Evolutionary conservation across 768 basidiomycete genomes (phyloP).

Genomic region (Panus rudis): DNA sequence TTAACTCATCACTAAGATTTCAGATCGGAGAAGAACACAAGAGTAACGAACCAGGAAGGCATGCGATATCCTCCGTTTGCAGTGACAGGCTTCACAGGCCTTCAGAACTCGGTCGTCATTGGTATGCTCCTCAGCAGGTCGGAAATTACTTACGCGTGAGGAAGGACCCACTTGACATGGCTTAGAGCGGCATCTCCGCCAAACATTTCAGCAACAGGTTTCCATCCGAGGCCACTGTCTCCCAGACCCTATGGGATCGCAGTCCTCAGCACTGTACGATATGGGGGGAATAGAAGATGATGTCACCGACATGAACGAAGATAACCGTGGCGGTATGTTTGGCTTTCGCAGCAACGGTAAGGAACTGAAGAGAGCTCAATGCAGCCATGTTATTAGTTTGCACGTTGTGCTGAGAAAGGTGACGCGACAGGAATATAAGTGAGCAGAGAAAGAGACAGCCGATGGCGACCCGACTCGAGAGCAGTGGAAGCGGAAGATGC

Average conservation of each 20-base stretch:
- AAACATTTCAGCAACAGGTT: slow-evolving; percentile 68
- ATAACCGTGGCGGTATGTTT: slow-evolving; percentile 84
- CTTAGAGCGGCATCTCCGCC: slow-evolving; percentile 43
- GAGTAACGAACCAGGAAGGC: slow-evolving; percentile 60
- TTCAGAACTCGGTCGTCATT: slow-evolving; percentile 17
- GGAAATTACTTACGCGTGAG: slow-evolving; percentile 56
- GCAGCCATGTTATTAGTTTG: slow-evolving; percentile 15
- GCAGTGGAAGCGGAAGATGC: too few species aligned
- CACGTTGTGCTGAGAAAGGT: neutral
- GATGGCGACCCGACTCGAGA: too few species aligned
- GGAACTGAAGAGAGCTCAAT: slow-evolving; percentile 34
- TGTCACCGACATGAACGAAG: slow-evolving; percentile 74
- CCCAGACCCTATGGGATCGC: slow-evolving; percentile 56
- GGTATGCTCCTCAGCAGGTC: neutral
- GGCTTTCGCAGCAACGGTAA: slow-evolving; percentile 45
- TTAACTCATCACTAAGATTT: neutral
- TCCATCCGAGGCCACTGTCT: slow-evolving; percentile 70
- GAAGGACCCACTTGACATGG: slow-evolving; percentile 87
- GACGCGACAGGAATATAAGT: neutral
- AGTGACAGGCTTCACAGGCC: slow-evolving; percentile 56
- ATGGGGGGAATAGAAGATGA: slow-evolving; percentile 5
- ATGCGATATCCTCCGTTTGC: slow-evolving; percentile 68
- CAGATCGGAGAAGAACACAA: neutral
- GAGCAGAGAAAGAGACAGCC: too few species aligned
- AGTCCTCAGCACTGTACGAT: neutral